These are phyloP conservation scores for Bjerkandera adusta DNA, from an alignment of 1,284 basidiomycete species.

Conservation along the genomic window DNA sequence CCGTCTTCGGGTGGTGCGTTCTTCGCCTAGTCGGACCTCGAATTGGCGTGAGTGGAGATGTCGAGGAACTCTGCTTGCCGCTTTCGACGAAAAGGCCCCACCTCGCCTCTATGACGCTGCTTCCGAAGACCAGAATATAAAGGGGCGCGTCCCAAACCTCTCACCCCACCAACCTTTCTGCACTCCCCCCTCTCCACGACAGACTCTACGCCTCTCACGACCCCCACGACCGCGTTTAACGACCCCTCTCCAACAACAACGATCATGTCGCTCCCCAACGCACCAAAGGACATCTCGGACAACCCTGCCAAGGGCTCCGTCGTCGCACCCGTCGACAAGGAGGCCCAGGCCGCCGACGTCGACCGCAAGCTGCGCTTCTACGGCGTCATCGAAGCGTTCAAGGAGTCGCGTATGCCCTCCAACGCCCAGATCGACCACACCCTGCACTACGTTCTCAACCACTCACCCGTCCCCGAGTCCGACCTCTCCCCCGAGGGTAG, in stretches of 20 bases:
- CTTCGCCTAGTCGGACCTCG: too few species aligned
- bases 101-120: slow-evolving; percentile 1
- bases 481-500: slow-evolving; percentile 77
- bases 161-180: background rate
- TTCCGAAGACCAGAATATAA: slow-evolving; percentile 1
- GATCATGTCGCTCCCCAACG: slow-evolving; percentile 62
- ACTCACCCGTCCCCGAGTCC: slow-evolving; percentile 65
- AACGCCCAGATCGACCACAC: slow-evolving; percentile 79
- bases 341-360: slow-evolving; percentile 54
- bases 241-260: background rate
- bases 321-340: slow-evolving; percentile 54
- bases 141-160: background rate
- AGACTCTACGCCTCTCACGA: background rate
- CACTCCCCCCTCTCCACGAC: slow-evolving; percentile 2
- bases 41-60: too few species aligned
- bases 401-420: slow-evolving; percentile 74
- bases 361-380: slow-evolving; percentile 73
- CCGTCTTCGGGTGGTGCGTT: too few species aligned
- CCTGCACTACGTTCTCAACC: slow-evolving; percentile 62
- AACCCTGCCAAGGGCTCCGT: slow-evolving; percentile 56
- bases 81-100: background rate
- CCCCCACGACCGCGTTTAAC: background rate
- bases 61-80: too few species aligned
- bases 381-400: slow-evolving; percentile 77
- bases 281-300: slow-evolving; percentile 56